Percentiles rank a stretch among this genome's conserved stretches.
These are phyloP conservation scores for Rhododendron ferrugineum DNA, from an alignment of 148 eudicot species.

Conservation along the genomic window DNA sequence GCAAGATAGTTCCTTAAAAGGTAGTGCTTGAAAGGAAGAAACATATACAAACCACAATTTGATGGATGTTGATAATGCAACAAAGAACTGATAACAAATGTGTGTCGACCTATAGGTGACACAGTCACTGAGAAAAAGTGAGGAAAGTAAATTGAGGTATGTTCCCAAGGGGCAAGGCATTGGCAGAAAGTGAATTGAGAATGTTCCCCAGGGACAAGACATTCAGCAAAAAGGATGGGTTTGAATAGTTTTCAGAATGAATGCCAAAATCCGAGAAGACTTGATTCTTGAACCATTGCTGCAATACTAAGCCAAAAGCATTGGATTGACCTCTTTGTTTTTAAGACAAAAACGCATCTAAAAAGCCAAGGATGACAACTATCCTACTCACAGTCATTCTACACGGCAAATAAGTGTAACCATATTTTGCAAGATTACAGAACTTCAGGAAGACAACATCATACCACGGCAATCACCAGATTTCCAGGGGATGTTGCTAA, in stretches of 20 bases:
- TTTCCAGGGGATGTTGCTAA: conserved; percentile 86
- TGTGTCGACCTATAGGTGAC: background rate
- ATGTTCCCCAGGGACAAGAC: background rate
- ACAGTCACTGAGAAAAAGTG: background rate
- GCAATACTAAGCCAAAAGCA: background rate
- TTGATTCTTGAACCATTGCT: background rate
- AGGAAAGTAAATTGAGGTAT: background rate
- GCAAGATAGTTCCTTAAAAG: background rate
- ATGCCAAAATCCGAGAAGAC: conserved; percentile 2
- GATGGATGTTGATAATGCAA: background rate
- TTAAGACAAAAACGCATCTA: background rate
- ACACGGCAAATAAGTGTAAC: background rate
- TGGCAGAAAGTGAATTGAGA: background rate
- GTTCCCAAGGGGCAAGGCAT: background rate
- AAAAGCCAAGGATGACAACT: background rate
- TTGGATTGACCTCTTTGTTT: background rate
- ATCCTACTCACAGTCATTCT: background rate
- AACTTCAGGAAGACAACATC: conserved; percentile 11
- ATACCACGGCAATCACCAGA: conserved; percentile 85
- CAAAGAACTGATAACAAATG: background rate
- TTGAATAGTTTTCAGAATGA: background rate
- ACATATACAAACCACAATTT: background rate
- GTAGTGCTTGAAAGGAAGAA: background rate
- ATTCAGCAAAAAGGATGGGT: background rate
- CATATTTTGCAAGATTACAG: background rate